Evolutionary conservation across 2,329 filamentous ascomycete species (phyloP), one percentile per base, ranked within the genome.

Genomic region (Dothistroma pini): DNA sequence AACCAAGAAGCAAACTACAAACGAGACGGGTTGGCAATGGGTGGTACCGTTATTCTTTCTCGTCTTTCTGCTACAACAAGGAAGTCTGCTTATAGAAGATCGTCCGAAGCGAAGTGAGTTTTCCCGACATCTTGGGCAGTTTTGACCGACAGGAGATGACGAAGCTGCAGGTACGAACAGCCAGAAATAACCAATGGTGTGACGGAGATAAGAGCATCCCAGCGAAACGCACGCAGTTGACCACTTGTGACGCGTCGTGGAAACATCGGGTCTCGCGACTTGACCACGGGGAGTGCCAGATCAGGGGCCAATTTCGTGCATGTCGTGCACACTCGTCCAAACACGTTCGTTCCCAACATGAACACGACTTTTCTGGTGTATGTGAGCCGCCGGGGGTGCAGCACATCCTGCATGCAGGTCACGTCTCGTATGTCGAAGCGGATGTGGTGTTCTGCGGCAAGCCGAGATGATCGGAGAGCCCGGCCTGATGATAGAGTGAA

Each of bases 111-210:
- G 41, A 44, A 14, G 14, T 44, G 41, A 44, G 14, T 44, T 16
- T 44, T 44, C 38, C 38, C 38, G 16, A 16, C 38, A 44, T n/a
- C 7, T 8, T 44, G 38, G 16, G 16, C 38, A 44, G 31, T 29
- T 14, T 35, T 19, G 16, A 44, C n/a, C 41, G 14, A 44, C 4
- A 19, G 41, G 41, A 44, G n/a, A 50, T 38, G 41, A 61, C 48
- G 35, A 35, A 41, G 51, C 31, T 57, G 56, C 59, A 61, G 56
- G 50, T n/a, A 59, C n/a, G 25, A 48, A 51, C 35, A 22, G 38
- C 31, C 50, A 50, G 44, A 50, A 54, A 57, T 41, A 52, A 47
- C 44, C 51, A 50, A 58, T 58, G 56, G 50, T 19, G 47, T 41
- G 38, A 54, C 41, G 53, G 31, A 56, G 52, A 56, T 58, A 32